phyloP scores from a whole-genome alignment of 2,329 filamentous ascomycete genomes.

The Neobulgaria alba region DNA sequence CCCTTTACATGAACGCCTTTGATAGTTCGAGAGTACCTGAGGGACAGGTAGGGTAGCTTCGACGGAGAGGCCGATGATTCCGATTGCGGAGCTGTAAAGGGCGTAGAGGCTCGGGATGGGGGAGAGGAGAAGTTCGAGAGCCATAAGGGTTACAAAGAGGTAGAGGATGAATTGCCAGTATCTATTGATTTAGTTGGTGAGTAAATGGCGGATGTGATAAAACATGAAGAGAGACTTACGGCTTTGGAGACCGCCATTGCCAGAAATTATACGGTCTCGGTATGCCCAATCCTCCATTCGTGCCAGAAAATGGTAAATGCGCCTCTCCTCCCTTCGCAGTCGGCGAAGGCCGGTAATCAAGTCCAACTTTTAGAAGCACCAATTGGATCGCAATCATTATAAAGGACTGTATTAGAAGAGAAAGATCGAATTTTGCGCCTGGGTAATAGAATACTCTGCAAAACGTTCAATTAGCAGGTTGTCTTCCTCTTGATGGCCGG shows the following conservation, averaged over 20 bases:
- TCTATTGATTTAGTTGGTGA: slow-evolving; percentile 30
- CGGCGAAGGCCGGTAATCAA: slow-evolving; percentile 55
- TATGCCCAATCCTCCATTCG: slow-evolving; percentile 29
- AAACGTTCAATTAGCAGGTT: background rate
- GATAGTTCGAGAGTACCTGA: slow-evolving; percentile 65
- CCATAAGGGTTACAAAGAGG: slow-evolving; percentile 51
- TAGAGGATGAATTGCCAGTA: slow-evolving; percentile 75
- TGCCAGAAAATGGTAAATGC: slow-evolving; percentile 49
- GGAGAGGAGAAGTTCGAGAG: slow-evolving; percentile 59
- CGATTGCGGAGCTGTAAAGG: slow-evolving; percentile 58
- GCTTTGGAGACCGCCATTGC: slow-evolving; percentile 68
- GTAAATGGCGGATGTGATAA: background rate
- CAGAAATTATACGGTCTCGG: slow-evolving; percentile 68
- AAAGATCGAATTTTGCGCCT: slow-evolving; percentile 54
- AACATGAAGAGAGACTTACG: slow-evolving; percentile 33
- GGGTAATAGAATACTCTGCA: slow-evolving; percentile 62
- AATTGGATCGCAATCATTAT: slow-evolving; percentile 58
- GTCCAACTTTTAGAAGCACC: slow-evolving; percentile 56
- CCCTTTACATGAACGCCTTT: slow-evolving; percentile 62
- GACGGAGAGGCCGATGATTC: slow-evolving; percentile 66
- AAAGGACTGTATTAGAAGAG: slow-evolving; percentile 55
- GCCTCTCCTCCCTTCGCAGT: slow-evolving; percentile 53
- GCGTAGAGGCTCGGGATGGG: slow-evolving; percentile 49
- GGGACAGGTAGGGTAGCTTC: slow-evolving; percentile 77
- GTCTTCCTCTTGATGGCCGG: no score